Evolutionary conservation across 768 basidiomycete genomes (phyloP).

Genomic region (Panaeolus cyanescens): DNA sequence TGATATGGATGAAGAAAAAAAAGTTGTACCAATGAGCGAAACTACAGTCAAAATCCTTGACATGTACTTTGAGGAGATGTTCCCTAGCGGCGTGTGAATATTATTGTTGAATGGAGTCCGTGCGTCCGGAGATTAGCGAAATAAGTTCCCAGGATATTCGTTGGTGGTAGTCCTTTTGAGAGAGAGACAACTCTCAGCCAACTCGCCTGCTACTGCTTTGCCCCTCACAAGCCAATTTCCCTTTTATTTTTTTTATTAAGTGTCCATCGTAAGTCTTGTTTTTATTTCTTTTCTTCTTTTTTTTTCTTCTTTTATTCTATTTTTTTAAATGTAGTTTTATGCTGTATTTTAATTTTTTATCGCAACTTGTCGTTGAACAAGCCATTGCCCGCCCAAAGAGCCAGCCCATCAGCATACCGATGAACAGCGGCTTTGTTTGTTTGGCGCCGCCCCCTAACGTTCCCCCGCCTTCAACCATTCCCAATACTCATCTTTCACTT

Average conservation of each 20-base stretch:
- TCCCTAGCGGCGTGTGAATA: not conserved
- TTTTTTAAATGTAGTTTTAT: slow-evolving; percentile 6
- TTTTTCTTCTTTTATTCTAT: not conserved
- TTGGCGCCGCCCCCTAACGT: slow-evolving; percentile 28
- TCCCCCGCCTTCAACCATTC: slow-evolving; percentile 17
- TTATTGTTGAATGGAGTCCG: slow-evolving; percentile 16
- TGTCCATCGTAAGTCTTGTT: slow-evolving; percentile 10
- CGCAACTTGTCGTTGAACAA: slow-evolving; percentile 16
- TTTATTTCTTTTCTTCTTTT: slow-evolving; percentile 13
- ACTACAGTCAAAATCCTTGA: no score
- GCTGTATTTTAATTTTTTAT: slow-evolving; percentile 9
- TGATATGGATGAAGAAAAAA: no score
- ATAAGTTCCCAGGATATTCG: slow-evolving; percentile 26
- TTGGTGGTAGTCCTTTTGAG: slow-evolving; percentile 21
- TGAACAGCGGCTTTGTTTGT: slow-evolving; percentile 29
- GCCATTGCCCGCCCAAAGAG: slow-evolving; percentile 5
- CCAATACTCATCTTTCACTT: slow-evolving; percentile 7
- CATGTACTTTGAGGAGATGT: no score
- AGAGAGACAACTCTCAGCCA: slow-evolving; percentile 18
- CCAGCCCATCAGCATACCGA: slow-evolving; percentile 13
- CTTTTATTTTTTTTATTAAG: slow-evolving; percentile 9
- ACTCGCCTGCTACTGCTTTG: slow-evolving; percentile 18
- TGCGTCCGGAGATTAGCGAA: slow-evolving; percentile 26
- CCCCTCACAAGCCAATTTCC: slow-evolving; percentile 6
- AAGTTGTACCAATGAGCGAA: no score